Evolutionary conservation across 805 yeast genomes (phyloP), one percentile per base, ranked within the genome.

Genomic region (Candida silvicultrix): DNA sequence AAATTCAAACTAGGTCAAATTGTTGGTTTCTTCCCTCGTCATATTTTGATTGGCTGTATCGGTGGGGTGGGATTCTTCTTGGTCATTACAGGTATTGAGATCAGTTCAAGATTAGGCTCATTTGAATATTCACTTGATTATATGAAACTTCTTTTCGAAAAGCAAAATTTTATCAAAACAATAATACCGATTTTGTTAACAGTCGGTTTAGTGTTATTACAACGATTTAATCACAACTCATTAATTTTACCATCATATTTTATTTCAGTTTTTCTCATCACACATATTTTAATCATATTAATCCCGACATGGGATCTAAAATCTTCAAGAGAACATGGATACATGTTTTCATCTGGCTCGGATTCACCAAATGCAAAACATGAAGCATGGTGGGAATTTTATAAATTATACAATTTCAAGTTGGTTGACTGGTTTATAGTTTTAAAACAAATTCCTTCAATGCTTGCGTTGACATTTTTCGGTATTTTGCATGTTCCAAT

Each of bases 21-120:
- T 20, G 96, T 92, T 19, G 96, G 96, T 0, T 94, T 89, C 62
- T 94, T 94, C 72, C 99, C 99, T 1, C 74, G 97, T 50, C 99
- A 94, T 64, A 92, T 94, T 46, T 73, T 94, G 25, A 94, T 94
- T 34, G 99, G 99, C 2, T 94, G 98, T 62, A 90, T 94, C 55
- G 99, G 99, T 36, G 99, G 99, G 58, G 99, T 94, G 42, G 99
- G 99, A 8, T 90, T 87, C 67, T 94, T 94, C 65, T 70, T 94
- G 42, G 70, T 89, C 2, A 83, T 87, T 1, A 94, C 99, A 0
- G 99, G 96, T 1, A 67, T 94, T 25, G 97, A 92, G 59, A 96
- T 94, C 1, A 77, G 88, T n/a, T 82, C 96, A 0, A 71, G 96
- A 48, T 65, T 87, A 29, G 86, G 87, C 3, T 83, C 88, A 2